Base-by-base conservation (phyloP, 306 rosid genomes). In the Sindora glabra region DNA sequence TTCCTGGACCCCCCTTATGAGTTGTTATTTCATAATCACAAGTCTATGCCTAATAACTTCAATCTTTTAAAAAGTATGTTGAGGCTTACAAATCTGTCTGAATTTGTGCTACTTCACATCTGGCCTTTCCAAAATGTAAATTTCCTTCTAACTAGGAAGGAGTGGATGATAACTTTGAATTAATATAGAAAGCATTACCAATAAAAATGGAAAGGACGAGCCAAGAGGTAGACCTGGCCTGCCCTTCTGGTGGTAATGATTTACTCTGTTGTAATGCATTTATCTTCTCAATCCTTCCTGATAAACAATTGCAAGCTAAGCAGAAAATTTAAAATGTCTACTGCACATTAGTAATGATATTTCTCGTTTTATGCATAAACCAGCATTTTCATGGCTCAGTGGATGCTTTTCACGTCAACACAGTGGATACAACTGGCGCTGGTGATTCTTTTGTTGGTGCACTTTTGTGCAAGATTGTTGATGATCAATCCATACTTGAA, bases 361-460 rank as follows among this genome's bases (percentile, higher is more conserved):
- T 19, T 37, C 26, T 56, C 6, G 15, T 16, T 19, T 38, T 38
- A 56, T 57, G 24, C 34, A 23, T 7, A 11, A 34, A 63, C 40
- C 75, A 89, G 96, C 61, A 64, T 24, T 89, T 89, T 84, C 79
- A 53, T 5, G 98, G 98, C 59, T 23, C 77, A 0, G 96, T 92
- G 40, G 94, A 81, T 0, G 85, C 79, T 21, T 92, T 83, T 36
- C 83, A 74, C 56, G 98, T 92, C 4, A 74, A 74, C 3, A 45
- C 96, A 1, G 79, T 88, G 17, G 98, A 92, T 47, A 92, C 98
- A 21, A 92, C 98, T 11, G 98, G 98, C 6, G 98, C 98, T 6
- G 98, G 98, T 24, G 98, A 92, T 75, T 45, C 98, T 3, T 92
- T 83, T 56, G 86, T 88, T 5, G 98, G 98, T 38, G 96, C 98